A percentile compares a stretch with the other conserved stretches of the same genome.
Conservation (phyloP, 176 grass and related monocot genomes). For the Leersia perrieri region DNA sequence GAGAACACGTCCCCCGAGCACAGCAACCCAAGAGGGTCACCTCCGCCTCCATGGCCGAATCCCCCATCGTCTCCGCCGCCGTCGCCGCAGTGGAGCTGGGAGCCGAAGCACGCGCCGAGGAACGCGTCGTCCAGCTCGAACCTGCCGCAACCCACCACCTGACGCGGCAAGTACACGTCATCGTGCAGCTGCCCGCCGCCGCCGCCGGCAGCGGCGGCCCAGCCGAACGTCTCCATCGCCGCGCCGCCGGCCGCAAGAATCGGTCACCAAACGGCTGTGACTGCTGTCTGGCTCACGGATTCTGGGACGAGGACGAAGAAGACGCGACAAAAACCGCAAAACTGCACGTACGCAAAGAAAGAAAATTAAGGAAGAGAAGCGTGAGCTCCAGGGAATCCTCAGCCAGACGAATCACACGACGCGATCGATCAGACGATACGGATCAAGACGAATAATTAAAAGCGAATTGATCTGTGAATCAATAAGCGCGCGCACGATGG, state of each 20-base stretch:
- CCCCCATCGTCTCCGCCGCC: not conserved
- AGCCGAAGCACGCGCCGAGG: slow-evolving; percentile 31
- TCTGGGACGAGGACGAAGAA: slow-evolving; percentile 26
- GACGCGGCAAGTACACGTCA: slow-evolving; percentile 31
- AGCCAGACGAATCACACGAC: slow-evolving; percentile 1
- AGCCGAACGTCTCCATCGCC: slow-evolving; percentile 46
- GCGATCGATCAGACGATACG: not conserved
- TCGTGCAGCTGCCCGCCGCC: slow-evolving; percentile 27
- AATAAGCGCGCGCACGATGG: not conserved
- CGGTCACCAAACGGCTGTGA: not conserved
- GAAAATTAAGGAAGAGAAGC: not conserved
- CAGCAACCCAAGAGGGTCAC: slow-evolving; percentile 19
- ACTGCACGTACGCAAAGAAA: slow-evolving; percentile 23
- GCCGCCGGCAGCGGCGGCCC: too few relatives aligned
- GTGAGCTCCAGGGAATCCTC: not conserved
- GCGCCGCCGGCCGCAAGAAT: not conserved
- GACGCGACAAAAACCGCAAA: not conserved
- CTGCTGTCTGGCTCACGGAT: slow-evolving; percentile 34
- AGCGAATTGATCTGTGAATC: slow-evolving; percentile 3
- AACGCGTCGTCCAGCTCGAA: slow-evolving; percentile 47
- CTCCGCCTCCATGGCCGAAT: too few relatives aligned
- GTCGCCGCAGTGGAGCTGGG: slow-evolving; percentile 32
- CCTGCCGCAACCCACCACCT: slow-evolving; percentile 4
- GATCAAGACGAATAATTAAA: slow-evolving; percentile 23
- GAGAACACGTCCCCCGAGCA: slow-evolving; percentile 29